phyloP scores from a whole-genome alignment of 129 eudicot genomes.

The Helichrysum umbraculigerum region DNA sequence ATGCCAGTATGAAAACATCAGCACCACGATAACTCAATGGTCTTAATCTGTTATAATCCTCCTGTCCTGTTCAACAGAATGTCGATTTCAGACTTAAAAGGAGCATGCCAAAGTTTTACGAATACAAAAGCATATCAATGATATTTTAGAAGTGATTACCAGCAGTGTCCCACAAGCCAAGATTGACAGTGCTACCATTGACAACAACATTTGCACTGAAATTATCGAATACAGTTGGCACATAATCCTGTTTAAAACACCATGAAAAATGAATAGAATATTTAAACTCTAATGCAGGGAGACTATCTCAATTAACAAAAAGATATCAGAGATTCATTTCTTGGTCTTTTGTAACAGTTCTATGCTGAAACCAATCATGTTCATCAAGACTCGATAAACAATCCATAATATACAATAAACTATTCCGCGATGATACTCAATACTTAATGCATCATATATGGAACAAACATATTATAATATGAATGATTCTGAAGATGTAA shows the following conservation, averaged over 20 bases:
- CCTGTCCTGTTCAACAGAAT: constrained; percentile 45
- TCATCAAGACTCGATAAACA: not conserved
- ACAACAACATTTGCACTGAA: constrained; percentile 60
- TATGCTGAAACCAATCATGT: not conserved
- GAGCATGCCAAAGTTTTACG: not conserved
- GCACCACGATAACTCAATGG: constrained; percentile 62
- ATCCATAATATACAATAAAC: not conserved
- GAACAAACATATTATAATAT: too few relatives aligned
- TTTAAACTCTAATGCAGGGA: not conserved
- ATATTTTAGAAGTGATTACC: constrained; percentile 34
- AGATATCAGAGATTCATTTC: not conserved
- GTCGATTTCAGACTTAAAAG: constrained; percentile 10
- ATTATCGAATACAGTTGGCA: constrained; percentile 60
- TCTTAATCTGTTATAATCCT: constrained; percentile 60
- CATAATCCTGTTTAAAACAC: constrained; percentile 49
- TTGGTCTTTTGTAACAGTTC: not conserved
- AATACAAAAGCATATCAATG: not conserved
- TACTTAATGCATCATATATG: not conserved
- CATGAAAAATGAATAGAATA: not conserved
- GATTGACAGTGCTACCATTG: constrained; percentile 51
- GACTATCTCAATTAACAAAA: not conserved
- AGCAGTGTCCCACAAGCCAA: constrained; percentile 63
- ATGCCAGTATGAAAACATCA: constrained; percentile 57
- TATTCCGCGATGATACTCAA: too few relatives aligned
- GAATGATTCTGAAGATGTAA: not conserved